Conservation (phyloP, 306 rosid species). For the Prunus campanulata region DNA sequence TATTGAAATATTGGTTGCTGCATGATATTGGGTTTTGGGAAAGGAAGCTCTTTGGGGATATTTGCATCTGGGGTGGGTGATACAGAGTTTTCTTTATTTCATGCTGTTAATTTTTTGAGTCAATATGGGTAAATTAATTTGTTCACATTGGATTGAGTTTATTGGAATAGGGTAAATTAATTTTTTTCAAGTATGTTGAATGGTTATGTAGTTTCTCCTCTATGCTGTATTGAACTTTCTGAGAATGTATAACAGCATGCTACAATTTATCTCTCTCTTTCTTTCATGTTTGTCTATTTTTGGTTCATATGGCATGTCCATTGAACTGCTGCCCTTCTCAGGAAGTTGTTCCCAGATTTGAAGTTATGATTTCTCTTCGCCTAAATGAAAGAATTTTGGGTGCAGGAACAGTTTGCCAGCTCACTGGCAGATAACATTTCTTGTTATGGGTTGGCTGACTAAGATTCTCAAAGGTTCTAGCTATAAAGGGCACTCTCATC, state of each 20-base stretch:
- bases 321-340: constrained; percentile 1
- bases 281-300: background rate
- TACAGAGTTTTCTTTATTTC: constrained; percentile 13
- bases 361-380: background rate
- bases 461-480: constrained; percentile 68
- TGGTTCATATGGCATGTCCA: background rate
- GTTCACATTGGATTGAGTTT: constrained; percentile 7
- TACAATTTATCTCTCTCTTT: background rate
- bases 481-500: constrained; percentile 50
- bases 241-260: background rate
- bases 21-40: constrained; percentile 18
- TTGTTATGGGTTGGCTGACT: constrained; percentile 74
- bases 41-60: constrained; percentile 13
- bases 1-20: constrained; percentile 19
- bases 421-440: constrained; percentile 24
- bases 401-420: constrained; percentile 42
- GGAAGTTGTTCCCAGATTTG: constrained; percentile 1
- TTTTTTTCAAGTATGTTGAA: background rate
- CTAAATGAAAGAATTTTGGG: constrained; percentile 11
- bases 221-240: constrained; percentile 6
- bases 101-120: constrained; percentile 13
- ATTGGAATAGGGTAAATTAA: constrained; percentile 4
- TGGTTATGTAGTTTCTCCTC: constrained; percentile 11
- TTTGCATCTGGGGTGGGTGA: constrained; percentile 23
- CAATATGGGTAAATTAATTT: background rate